These are phyloP conservation scores for Terana coerulea DNA, from an alignment of 768 basidiomycete species.

Conservation along the genomic window DNA sequence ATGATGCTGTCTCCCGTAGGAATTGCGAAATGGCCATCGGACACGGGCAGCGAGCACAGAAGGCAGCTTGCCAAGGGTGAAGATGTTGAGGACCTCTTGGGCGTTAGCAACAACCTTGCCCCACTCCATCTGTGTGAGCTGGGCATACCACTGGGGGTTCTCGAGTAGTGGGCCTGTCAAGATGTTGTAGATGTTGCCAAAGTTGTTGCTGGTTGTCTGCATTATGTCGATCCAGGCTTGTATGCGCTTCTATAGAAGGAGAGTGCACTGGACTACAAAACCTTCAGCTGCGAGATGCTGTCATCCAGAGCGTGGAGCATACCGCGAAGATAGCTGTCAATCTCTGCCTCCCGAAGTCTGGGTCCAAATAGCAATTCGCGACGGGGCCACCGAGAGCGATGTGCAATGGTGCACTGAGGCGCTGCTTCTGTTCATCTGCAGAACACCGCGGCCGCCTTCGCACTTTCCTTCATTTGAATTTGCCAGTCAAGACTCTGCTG, in stretches of 20 bases:
- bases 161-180: background rate
- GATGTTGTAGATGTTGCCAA: background rate
- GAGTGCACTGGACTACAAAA: background rate
- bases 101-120: background rate
- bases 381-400: background rate
- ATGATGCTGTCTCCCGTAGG: background rate
- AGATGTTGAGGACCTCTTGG: background rate
- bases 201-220: background rate
- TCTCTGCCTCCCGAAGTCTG: background rate
- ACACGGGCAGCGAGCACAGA: too few species aligned
- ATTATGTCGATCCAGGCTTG: background rate
- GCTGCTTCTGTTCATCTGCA: background rate
- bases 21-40: background rate
- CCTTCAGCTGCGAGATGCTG: background rate
- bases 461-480: background rate
- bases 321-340: background rate
- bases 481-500: background rate
- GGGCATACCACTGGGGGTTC: background rate
- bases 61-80: background rate
- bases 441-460: background rate
- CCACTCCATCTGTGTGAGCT: background rate
- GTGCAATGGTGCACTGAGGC: background rate
- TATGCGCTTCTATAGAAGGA: background rate
- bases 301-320: background rate
- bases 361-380: background rate